These are phyloP conservation scores for Sambucus nigra DNA, from an alignment of 129 eudicot genomes.

Conservation along the genomic window DNA sequence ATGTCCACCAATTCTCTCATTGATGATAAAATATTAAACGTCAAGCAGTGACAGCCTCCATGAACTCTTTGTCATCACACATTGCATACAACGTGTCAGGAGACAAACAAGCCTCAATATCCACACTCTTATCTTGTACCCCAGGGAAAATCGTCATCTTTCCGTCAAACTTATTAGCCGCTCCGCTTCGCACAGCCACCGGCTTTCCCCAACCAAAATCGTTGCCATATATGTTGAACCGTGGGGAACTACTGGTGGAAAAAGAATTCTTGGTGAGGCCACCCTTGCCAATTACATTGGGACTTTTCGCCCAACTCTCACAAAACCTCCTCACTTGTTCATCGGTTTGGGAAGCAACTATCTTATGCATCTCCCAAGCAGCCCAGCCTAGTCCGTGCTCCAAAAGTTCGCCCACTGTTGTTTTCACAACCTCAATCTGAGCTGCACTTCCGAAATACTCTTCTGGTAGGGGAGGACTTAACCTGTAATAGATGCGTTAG, in stretches of 20 bases:
- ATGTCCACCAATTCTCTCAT: no score
- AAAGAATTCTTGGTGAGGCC: neutral
- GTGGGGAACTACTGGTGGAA: constrained; percentile 21
- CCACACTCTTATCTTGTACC: constrained; percentile 33
- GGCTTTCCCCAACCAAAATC: constrained; percentile 46
- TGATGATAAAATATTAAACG: no score
- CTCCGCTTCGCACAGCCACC: constrained; percentile 32
- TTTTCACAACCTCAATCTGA: neutral
- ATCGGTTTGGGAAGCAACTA: neutral
- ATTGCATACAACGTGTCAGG: constrained; percentile 20
- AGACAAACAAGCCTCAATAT: constrained; percentile 26
- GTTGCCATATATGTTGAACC: constrained; percentile 33
- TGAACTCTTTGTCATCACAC: constrained; percentile 17
- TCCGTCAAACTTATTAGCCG: constrained; percentile 22
- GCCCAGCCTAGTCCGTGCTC: constrained; percentile 5
- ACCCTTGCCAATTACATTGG: neutral
- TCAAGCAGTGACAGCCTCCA: constrained; percentile 5
- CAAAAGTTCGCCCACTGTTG: neutral
- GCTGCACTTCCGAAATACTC: constrained; percentile 5
- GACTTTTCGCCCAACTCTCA: constrained; percentile 18
- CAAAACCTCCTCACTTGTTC: constrained; percentile 10
- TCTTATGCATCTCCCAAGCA: constrained; percentile 5
- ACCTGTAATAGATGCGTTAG: no score
- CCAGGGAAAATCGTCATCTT: constrained; percentile 26
- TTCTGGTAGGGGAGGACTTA: constrained; percentile 5